phyloP scores from a whole-genome alignment of 345 rosid genomes.

The Pugionium cornutum region DNA sequence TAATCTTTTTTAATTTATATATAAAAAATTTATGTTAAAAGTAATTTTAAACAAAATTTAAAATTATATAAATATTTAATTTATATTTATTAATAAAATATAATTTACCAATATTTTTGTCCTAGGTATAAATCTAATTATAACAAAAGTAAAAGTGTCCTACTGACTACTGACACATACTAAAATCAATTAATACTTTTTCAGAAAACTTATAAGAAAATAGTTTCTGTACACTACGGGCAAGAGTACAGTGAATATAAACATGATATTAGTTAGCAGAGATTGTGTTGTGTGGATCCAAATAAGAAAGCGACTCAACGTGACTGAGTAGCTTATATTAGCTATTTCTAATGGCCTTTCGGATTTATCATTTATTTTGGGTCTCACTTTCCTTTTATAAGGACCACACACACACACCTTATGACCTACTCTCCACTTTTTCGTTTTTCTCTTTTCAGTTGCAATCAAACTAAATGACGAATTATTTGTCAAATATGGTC shows the following conservation, averaged over 20 bases:
- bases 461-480: conserved; percentile 22
- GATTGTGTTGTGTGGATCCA: conserved; percentile 34
- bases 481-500: conserved; percentile 25
- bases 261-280: conserved; percentile 14
- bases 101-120: no score
- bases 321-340: conserved; percentile 23
- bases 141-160: background rate
- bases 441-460: background rate
- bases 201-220: background rate
- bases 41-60: no score
- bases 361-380: conserved; percentile 35
- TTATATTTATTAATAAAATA: no score
- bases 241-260: conserved; percentile 17
- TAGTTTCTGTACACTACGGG: background rate
- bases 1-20: no score
- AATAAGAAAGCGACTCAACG: conserved; percentile 43
- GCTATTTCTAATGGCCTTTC: conserved; percentile 34
- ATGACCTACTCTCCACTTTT: conserved; percentile 16
- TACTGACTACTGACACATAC: conserved; percentile 1
- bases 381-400: conserved; percentile 34
- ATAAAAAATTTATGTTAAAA: no score
- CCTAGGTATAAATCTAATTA: no score
- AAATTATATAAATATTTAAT: no score
- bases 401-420: conserved; percentile 29
- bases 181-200: background rate